These are phyloP conservation scores for Sordariomycetes sp. DNA, from an alignment of 2,329 filamentous ascomycete genomes.

Conservation along the genomic window DNA sequence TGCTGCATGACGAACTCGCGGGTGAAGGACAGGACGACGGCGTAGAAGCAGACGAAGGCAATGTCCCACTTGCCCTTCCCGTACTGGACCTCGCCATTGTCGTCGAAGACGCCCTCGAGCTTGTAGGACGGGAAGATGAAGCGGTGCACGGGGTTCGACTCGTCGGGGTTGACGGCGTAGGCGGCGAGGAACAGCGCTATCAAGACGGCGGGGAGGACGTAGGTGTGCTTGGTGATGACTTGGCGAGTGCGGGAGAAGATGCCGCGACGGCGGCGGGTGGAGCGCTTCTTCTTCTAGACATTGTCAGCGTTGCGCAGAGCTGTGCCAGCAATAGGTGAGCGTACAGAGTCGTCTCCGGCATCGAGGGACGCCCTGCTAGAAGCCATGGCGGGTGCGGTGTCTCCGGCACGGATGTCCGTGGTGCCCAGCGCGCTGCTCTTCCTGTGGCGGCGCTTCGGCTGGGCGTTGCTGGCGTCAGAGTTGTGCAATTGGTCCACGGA, in stretches of 20 bases:
- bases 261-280: conserved; percentile 46
- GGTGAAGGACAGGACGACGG: conserved; percentile 80
- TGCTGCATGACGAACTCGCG: conserved; percentile 96
- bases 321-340: background rate
- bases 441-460: conserved; percentile 31
- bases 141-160: conserved; percentile 68
- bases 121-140: conserved; percentile 90
- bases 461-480: conserved; percentile 23
- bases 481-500: conserved; percentile 39
- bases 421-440: conserved; percentile 45
- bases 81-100: conserved; percentile 54
- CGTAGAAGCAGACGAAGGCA: conserved; percentile 84
- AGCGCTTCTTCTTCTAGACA: conserved; percentile 34
- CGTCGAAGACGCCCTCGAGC: conserved; percentile 36
- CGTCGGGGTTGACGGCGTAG: conserved; percentile 68
- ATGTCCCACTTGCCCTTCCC: conserved; percentile 84
- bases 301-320: no score
- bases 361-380: conserved; percentile 38
- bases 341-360: conserved; percentile 5
- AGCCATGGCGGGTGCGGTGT: conserved; percentile 45
- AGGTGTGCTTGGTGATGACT: conserved; percentile 52
- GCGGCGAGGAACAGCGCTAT: conserved; percentile 52
- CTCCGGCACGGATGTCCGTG: conserved; percentile 41
- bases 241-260: conserved; percentile 38
- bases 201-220: conserved; percentile 58